Conservation (phyloP, 192 early-diverging fungal genomes). For the Backusella westeae region DNA sequence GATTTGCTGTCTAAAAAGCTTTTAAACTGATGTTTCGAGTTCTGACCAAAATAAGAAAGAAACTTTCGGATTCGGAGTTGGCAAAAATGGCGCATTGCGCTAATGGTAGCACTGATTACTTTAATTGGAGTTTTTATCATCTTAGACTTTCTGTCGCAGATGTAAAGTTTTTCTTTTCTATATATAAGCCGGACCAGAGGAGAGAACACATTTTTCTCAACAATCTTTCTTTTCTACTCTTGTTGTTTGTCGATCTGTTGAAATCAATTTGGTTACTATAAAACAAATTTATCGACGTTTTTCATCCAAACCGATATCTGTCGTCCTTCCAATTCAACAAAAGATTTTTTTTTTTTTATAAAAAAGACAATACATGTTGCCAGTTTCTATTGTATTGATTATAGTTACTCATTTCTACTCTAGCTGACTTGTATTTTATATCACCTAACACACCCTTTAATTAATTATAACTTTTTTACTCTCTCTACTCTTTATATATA, state of each 20-base stretch:
- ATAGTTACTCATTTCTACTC: neutral
- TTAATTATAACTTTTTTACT: neutral
- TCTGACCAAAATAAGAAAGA: neutral
- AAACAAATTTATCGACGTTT: neutral
- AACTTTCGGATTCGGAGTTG: neutral
- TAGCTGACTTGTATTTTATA: neutral
- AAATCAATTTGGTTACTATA: neutral
- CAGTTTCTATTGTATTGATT: neutral
- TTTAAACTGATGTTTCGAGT: neutral
- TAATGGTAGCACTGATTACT: neutral
- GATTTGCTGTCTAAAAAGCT: neutral
- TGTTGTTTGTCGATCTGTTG: neutral
- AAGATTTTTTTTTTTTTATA: neutral
- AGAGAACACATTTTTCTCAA: neutral
- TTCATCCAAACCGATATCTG: neutral
- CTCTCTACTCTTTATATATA: neutral
- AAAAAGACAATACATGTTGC: conserved; percentile 1
- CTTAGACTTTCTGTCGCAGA: neutral
- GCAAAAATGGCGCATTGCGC: neutral
- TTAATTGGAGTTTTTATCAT: neutral
- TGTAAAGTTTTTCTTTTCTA: neutral
- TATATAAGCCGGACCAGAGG: neutral
- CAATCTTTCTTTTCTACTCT: neutral
- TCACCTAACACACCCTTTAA: neutral
- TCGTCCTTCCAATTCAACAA: neutral